phyloP scores from a whole-genome alignment of 1,284 basidiomycete species.

The Rhodotorula mucilaginosa region DNA sequence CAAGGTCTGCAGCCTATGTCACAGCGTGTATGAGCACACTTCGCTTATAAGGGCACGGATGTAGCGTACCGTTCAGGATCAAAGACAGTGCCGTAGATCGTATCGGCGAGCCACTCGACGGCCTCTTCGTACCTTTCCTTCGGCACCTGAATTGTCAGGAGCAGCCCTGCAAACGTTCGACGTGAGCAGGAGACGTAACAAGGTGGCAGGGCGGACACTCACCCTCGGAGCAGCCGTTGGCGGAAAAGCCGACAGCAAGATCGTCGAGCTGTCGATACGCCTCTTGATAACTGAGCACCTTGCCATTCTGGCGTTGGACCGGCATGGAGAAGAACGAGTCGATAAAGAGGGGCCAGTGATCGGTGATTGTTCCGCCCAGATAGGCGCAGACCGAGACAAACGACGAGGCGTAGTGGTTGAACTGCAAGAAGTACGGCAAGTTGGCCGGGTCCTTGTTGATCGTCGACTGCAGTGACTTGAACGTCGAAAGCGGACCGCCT shows the following conservation, averaged over 20 bases:
- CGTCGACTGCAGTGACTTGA: constrained; percentile 58
- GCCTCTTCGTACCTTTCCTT: constrained; percentile 73
- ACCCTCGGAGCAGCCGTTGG: not conserved
- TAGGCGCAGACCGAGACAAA: constrained; percentile 73
- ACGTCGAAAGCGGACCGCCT: constrained; percentile 41
- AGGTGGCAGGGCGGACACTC: constrained; percentile 55
- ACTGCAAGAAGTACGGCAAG: constrained; percentile 88
- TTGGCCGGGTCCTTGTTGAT: constrained; percentile 66
- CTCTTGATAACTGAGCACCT: constrained; percentile 74
- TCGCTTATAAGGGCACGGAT: not conserved
- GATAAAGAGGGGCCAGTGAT: constrained; percentile 66
- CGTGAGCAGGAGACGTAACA: constrained; percentile 63
- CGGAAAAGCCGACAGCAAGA: not conserved
- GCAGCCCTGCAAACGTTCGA: constrained; percentile 58
- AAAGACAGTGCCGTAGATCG: constrained; percentile 79
- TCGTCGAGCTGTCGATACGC: constrained; percentile 86
- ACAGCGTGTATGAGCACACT: not conserved
- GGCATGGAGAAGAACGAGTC: constrained; percentile 86
- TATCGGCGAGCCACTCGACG: constrained; percentile 82
- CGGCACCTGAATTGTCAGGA: constrained; percentile 79
- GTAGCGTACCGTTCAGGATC: constrained; percentile 69
- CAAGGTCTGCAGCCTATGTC: constrained; percentile 69
- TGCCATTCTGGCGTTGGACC: constrained; percentile 67
- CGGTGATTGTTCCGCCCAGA: constrained; percentile 54
- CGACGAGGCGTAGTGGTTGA: constrained; percentile 70